Conservation (phyloP, 2,329 filamentous ascomycete species). For the Bertia moriformis region DNA sequence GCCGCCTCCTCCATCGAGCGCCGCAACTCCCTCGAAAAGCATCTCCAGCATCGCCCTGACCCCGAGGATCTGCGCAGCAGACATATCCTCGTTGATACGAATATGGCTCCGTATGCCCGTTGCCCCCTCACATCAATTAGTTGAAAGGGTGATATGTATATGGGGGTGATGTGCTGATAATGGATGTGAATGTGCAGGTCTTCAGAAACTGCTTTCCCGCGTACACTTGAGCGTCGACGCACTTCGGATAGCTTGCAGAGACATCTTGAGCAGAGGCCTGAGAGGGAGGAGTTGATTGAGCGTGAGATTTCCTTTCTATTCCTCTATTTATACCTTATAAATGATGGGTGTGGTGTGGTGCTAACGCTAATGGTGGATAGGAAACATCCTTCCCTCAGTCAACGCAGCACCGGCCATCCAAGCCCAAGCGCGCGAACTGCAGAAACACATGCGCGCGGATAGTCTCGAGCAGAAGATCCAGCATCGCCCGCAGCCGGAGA, state of each 20-base stretch:
- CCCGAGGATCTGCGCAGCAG: constrained; percentile 51
- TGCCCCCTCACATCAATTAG: background rate
- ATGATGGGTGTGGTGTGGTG: background rate
- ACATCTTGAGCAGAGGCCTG: constrained; percentile 42
- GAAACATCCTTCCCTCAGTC: background rate
- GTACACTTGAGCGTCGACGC: constrained; percentile 45
- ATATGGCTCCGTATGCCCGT: constrained; percentile 43
- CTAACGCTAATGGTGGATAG: background rate
- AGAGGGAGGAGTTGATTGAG: background rate
- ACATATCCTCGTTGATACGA: constrained; percentile 54
- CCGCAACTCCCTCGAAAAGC: constrained; percentile 1
- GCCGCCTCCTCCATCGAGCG: background rate
- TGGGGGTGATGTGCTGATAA: constrained; percentile 4
- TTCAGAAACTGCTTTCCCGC: constrained; percentile 3
- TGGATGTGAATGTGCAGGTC: no score
- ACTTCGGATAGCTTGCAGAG: constrained; percentile 50
- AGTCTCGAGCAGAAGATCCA: background rate
- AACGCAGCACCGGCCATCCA: background rate
- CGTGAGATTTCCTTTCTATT: background rate
- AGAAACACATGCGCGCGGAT: constrained; percentile 1
- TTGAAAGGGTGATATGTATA: background rate
- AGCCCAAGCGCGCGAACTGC: background rate
- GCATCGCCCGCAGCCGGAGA: background rate
- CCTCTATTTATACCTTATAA: background rate
- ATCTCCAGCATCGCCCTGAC: constrained; percentile 7